Evolutionary conservation across 345 rosid genomes (phyloP), one percentile per base, ranked within the genome.

Genomic region (Punica granatum): DNA sequence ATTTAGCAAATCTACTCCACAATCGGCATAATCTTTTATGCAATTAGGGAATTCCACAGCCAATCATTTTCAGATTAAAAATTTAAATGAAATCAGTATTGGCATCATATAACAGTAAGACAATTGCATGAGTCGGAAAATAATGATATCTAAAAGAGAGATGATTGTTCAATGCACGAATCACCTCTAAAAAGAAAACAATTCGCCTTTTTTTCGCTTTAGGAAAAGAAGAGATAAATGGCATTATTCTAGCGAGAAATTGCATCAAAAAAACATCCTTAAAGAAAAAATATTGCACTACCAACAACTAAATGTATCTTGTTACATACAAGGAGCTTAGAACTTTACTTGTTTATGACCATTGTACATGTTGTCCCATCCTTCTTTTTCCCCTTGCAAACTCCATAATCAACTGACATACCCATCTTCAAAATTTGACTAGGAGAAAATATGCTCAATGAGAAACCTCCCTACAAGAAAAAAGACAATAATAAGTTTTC

Each of bases 361-460:
- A 72, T 53, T 42, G 88, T 81, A 78, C 99, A 94, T 71, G 82
- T 68, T 70, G 79, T 75, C 54, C 99, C 98, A 76, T 85, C 97
- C 71, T 76, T 91, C 74, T 84, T 84, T 77, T 85, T 85, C 2
- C 90, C 89, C 72, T 84, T 76, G 83, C 97, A 91, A 81, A 85
- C 89, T 72, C 96, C 96, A 82, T 88, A 86, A 76, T 91, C 99
- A 69, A 74, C 86, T 0, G 97, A 91, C 46, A 83, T 76, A 60
- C 99, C 96, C 43, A 94, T 84, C 71, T 88, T 94, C 10, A 91
- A 48, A 60, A 91, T 77, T 77, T 92, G 96, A 69, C 75, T 82
- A 39, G 88, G 70, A 12, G 91, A 83, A 76, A 67, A 78, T 46
- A 82, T 80, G 71, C 89, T 94, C 81, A 91, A 77, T 54, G 95